These are phyloP conservation scores for Plasmodium reichenowi DNA, from an alignment of 169 alveolate species.

Conservation along the genomic window DNA sequence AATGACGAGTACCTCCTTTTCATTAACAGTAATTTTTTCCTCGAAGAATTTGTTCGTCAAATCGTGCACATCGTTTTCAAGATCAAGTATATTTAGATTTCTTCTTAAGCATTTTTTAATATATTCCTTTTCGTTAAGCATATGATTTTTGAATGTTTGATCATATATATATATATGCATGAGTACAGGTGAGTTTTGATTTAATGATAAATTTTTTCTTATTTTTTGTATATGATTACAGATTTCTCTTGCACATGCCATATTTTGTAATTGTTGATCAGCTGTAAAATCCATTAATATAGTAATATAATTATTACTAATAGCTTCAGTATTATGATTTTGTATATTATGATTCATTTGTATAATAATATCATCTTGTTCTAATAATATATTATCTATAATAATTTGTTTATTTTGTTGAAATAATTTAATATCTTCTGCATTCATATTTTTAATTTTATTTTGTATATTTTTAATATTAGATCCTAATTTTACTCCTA, in stretches of 20 bases:
- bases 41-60: constrained; percentile 21
- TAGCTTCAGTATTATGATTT: constrained; percentile 78
- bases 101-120: constrained; percentile 49
- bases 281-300: constrained; percentile 84
- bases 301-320: constrained; percentile 83
- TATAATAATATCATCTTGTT: constrained; percentile 84
- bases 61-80: background rate
- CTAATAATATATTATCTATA: constrained; percentile 85
- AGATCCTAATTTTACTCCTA: constrained; percentile 91
- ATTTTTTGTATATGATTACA: constrained; percentile 87
- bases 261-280: constrained; percentile 81
- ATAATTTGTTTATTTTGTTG: constrained; percentile 74
- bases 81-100: constrained; percentile 1
- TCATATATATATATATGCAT: constrained; percentile 31
- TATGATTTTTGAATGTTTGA: constrained; percentile 5
- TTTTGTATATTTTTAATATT: constrained; percentile 86
- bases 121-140: constrained; percentile 36
- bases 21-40: constrained; percentile 19
- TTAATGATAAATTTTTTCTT: constrained; percentile 79
- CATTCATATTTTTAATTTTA: constrained; percentile 80
- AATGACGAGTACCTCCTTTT: constrained; percentile 11
- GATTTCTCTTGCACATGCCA: constrained; percentile 86
- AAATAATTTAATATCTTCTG: constrained; percentile 65
- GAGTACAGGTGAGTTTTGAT: constrained; percentile 38
- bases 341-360: constrained; percentile 81